Percentiles rank a stretch among this genome's conserved stretches.
Conservation (phyloP, 164 flowering plant genomes). For the Taxillus chinensis region DNA sequence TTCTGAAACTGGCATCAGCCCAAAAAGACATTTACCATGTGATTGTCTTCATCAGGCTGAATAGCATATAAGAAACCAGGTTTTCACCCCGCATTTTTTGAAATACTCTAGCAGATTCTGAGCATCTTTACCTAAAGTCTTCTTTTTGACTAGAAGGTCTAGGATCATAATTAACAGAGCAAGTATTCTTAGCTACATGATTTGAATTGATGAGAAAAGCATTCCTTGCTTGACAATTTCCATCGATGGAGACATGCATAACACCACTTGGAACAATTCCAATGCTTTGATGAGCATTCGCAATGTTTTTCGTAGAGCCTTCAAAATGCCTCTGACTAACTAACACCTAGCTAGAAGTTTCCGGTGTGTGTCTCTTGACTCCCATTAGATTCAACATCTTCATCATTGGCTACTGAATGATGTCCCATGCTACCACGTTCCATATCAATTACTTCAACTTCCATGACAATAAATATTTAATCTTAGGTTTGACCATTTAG, state of each 20-base stretch:
- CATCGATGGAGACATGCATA: conserved; percentile 52
- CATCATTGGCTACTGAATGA: conserved; percentile 21
- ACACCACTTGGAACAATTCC: conserved; percentile 41
- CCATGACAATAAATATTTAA: conserved; percentile 15
- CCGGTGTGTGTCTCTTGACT: conserved; percentile 27
- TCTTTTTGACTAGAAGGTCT: conserved; percentile 30
- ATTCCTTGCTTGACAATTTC: conserved; percentile 26
- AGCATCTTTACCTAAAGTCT: conserved; percentile 56
- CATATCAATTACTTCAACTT: conserved; percentile 28
- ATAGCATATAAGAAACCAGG: conserved; percentile 56
- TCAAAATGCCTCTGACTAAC: conserved; percentile 53
- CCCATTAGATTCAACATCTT: conserved; percentile 25
- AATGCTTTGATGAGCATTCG: conserved; percentile 26
- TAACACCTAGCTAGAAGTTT: conserved; percentile 23
- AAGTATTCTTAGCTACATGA: conserved; percentile 20
- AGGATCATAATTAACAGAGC: conserved; percentile 18
- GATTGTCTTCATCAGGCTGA: conserved; percentile 50
- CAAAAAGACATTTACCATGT: conserved; percentile 49
- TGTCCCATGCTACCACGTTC: conserved; percentile 24
- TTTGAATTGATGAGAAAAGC: conserved; percentile 23
- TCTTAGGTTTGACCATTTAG: too few species aligned
- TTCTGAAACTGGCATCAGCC: conserved; percentile 57
- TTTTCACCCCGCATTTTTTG: conserved; percentile 58
- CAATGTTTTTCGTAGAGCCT: conserved; percentile 32
- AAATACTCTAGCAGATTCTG: conserved; percentile 57